Evolutionary conservation across 306 rosid genomes (phyloP).

Genomic region (Spatholobus suberectus): DNA sequence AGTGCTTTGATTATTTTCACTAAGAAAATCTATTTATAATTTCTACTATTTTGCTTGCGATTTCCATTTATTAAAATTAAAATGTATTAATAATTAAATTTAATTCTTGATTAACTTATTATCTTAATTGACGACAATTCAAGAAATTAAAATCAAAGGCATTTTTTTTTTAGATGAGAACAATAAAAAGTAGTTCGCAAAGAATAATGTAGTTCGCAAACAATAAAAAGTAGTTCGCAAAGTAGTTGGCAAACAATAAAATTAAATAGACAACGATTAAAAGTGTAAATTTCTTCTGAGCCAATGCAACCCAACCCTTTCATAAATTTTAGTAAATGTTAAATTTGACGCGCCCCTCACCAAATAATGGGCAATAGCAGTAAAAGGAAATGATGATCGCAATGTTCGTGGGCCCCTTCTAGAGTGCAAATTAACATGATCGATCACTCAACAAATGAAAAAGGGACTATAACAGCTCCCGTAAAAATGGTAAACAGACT

Average conservation of each 20-base stretch:
- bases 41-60: neutral
- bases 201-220: neutral
- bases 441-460: neutral
- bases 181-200: neutral
- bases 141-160: neutral
- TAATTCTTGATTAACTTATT: neutral
- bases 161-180: neutral
- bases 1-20: neutral
- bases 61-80: neutral
- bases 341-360: neutral
- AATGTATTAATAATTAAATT: neutral
- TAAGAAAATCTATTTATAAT: neutral
- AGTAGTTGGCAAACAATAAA: too few relatives aligned
- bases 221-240: neutral
- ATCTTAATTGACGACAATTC: too few relatives aligned
- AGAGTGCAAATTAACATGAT: neutral
- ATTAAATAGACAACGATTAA: neutral
- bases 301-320: neutral
- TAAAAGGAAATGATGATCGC: neutral
- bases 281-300: neutral
- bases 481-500: neutral
- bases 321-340: neutral
- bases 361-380: too few relatives aligned
- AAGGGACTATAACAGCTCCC: too few relatives aligned
- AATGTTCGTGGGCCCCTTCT: neutral